Conservation (phyloP, 805 yeast species). For the Sugiyamaella lignohabitans region DNA sequence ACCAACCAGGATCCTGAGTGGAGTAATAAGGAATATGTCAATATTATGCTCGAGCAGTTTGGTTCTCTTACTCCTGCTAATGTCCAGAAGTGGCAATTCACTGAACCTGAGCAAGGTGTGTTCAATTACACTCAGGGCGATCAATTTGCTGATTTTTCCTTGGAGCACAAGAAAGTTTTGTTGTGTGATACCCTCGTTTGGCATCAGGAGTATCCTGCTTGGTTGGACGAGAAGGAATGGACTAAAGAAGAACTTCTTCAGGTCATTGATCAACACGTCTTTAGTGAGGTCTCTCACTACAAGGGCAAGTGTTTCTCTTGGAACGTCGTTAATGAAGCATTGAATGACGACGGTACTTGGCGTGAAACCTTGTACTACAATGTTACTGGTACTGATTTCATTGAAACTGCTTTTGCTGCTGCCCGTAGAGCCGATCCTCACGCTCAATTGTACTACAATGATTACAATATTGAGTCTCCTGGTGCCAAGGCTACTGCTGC, state of each 20-base stretch:
- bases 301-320: constrained; percentile 1
- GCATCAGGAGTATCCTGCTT: constrained; percentile 8
- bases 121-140: constrained; percentile 6
- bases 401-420: constrained; percentile 5
- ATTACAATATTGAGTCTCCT: constrained; percentile 7
- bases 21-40: neutral
- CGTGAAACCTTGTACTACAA: constrained; percentile 6
- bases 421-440: constrained; percentile 7
- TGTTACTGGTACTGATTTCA: constrained; percentile 7
- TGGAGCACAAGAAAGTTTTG: constrained; percentile 4
- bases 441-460: constrained; percentile 3
- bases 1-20: neutral
- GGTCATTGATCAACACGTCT: constrained; percentile 4
- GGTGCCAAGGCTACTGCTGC: constrained; percentile 8
- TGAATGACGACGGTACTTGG: constrained; percentile 8
- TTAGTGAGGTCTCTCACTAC: constrained; percentile 2
- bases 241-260: constrained; percentile 1
- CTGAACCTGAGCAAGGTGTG: constrained; percentile 8
- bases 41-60: constrained; percentile 2
- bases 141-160: constrained; percentile 1
- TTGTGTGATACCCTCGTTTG: constrained; percentile 7
- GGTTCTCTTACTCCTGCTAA: constrained; percentile 7
- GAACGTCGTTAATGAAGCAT: constrained; percentile 8
- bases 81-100: constrained; percentile 5
- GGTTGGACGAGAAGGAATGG: constrained; percentile 4